Percentiles rank a stretch among this genome's conserved stretches.
These are phyloP conservation scores for Neurospora sp. DNA, from an alignment of 495 filamentous ascomycete genomes.

Conservation along the genomic window DNA sequence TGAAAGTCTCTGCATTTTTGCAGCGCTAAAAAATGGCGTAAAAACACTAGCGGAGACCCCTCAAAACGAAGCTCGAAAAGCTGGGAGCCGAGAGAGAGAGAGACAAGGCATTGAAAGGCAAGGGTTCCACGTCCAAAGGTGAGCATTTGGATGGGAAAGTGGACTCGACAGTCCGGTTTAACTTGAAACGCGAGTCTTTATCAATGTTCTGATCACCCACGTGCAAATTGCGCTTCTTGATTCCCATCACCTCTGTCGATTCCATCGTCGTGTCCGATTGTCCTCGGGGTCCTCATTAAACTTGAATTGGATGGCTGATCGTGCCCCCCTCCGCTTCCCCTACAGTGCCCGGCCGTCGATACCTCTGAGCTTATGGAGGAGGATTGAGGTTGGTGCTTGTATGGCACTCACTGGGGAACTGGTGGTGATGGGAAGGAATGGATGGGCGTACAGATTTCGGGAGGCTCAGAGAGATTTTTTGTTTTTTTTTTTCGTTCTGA, in stretches of 20 bases:
- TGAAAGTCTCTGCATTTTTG: neutral
- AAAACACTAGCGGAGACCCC: neutral
- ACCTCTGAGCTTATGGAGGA: neutral
- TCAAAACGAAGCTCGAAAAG: neutral
- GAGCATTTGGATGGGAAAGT: neutral
- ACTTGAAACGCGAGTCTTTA: neutral
- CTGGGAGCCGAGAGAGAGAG: neutral
- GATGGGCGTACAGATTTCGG: neutral
- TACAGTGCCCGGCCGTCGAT: neutral
- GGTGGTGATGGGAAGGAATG: neutral
- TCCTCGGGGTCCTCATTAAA: neutral
- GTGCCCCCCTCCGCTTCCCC: neutral
- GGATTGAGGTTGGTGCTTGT: neutral
- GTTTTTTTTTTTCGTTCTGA: neutral
- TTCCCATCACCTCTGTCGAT: neutral
- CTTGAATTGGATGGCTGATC: neutral
- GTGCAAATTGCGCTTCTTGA: neutral
- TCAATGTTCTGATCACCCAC: neutral
- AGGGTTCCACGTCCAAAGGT: neutral
- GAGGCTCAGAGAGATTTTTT: neutral
- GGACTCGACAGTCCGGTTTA: neutral
- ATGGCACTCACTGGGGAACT: neutral
- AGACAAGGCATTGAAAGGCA: neutral
- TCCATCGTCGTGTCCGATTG: neutral
- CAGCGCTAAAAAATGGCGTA: neutral